A percentile compares a stretch with the other conserved stretches of the same genome.
phyloP scores from a whole-genome alignment of 139 green algal species.

The Chlorella sp. region DNA sequence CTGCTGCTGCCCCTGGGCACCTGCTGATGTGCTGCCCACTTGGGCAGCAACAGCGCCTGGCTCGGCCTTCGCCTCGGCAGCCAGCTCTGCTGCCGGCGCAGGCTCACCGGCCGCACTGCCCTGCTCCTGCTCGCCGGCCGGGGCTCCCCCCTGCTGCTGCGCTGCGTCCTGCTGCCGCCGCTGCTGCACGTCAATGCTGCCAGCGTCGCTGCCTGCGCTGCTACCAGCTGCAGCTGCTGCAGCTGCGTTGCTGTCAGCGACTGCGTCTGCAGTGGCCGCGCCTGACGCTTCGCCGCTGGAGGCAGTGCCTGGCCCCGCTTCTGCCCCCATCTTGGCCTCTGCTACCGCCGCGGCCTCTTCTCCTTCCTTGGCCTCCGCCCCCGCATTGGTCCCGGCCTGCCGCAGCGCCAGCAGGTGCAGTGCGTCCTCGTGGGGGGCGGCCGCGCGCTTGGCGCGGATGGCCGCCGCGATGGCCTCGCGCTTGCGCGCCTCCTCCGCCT shows the following conservation, averaged over 20 bases:
- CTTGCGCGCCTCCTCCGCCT: constrained; percentile 16
- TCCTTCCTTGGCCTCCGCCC: background rate
- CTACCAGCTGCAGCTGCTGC: background rate
- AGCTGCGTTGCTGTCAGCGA: background rate
- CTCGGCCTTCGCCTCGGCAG: background rate
- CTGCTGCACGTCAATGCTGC: background rate
- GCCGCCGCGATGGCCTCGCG: constrained; percentile 19
- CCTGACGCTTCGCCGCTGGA: background rate
- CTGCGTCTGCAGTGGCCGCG: background rate
- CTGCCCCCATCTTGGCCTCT: background rate
- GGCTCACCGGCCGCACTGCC: background rate
- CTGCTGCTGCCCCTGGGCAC: too few species aligned
- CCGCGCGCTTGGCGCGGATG: constrained; percentile 8
- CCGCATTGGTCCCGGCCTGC: background rate
- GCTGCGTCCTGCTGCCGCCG: too few species aligned
- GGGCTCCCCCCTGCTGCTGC: too few species aligned
- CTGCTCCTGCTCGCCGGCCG: background rate
- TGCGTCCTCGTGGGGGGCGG: constrained; percentile 4
- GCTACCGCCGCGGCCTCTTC: background rate
- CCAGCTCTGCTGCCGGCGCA: background rate
- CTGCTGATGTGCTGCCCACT: too few species aligned
- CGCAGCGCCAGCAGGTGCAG: constrained; percentile 25
- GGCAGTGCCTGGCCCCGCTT: background rate
- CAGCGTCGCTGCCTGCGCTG: background rate
- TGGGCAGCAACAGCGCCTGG: background rate